Evolutionary conservation across 768 basidiomycete species (phyloP), one percentile per base, ranked within the genome.

Genomic region (Cytidiella melzeri): DNA sequence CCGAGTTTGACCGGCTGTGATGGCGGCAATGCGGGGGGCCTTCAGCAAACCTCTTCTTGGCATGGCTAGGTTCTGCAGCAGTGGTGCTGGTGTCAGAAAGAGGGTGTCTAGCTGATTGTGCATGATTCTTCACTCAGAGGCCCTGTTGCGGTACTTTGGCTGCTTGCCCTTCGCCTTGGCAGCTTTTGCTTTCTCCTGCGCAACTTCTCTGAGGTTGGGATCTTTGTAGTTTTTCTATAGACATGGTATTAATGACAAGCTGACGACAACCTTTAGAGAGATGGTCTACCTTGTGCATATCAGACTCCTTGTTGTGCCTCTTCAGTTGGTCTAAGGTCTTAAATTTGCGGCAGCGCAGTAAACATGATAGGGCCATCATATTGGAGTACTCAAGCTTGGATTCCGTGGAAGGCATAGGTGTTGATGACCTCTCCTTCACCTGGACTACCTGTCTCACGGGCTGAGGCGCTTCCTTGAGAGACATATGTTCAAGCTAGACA

Each of bases 141-240:
- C 96, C 21, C 96, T 84, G 65, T 99, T 95, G 30, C 94, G 84
- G 68, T 99, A 98, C 64, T 92, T 92, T 2, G 91, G 84, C 54
- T 77, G 76, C 23, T 61, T 50, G 12, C 80, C 77, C 38, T 66
- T 63, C 3, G 58, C 24, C 40, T 64, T 70, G 2, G 69, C 65
- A 6, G 73, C 73, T 19, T 65, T 60, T 11, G 74, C 74, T 62
- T 91, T 88, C 55, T 84, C 80, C 1, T 78, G 79, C 4, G 90
- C 89, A 20, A 83, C 64, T 12, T 92, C 87, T 55, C 87, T 81
- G 28, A 87, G 65, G 58, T 73, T 79, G 1, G 76, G 59, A 53
- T 93, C 89, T 62, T 80, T 80, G 67, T 79, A 81, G 62, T 98
- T 99, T 67, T 83, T 92, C 95, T 98, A 69, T 65, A 51, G 43